Conservation (phyloP, 163 green algal genomes). For the Scenedesmus sp. region DNA sequence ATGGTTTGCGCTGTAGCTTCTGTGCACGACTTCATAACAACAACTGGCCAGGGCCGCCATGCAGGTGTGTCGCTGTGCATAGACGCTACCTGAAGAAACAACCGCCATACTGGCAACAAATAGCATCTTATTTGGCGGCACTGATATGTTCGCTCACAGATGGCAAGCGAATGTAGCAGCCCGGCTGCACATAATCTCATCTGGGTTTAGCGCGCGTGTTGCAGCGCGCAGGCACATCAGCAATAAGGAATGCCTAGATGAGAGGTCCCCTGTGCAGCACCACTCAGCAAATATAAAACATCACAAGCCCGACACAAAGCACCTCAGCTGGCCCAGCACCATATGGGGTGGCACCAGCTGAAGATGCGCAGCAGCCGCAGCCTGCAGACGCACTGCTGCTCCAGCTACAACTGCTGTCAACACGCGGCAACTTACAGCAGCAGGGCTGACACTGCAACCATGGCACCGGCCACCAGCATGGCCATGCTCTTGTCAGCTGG, state of each 20-base stretch:
- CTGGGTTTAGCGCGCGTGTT: background rate
- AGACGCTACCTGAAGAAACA: background rate
- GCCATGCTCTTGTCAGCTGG: constrained; percentile 29
- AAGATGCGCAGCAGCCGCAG: background rate
- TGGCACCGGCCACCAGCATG: background rate
- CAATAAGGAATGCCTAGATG: background rate
- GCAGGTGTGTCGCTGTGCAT: background rate
- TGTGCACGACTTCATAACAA: background rate
- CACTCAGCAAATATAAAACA: background rate
- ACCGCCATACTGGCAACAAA: background rate
- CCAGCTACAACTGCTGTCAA: background rate
- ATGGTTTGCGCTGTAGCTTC: background rate
- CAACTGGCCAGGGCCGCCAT: background rate
- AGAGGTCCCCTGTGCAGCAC: background rate
- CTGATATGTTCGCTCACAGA: background rate
- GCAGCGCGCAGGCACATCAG: background rate
- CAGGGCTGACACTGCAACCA: background rate
- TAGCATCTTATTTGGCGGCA: background rate
- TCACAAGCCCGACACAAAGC: background rate
- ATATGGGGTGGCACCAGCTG: background rate
- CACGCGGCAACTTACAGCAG: background rate
- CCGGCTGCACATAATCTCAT: background rate
- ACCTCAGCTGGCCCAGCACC: background rate
- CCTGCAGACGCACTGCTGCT: background rate
- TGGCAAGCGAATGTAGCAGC: background rate